phyloP scores from a whole-genome alignment of 1,139 yeast species.

The Yamadazyma sp. region DNA sequence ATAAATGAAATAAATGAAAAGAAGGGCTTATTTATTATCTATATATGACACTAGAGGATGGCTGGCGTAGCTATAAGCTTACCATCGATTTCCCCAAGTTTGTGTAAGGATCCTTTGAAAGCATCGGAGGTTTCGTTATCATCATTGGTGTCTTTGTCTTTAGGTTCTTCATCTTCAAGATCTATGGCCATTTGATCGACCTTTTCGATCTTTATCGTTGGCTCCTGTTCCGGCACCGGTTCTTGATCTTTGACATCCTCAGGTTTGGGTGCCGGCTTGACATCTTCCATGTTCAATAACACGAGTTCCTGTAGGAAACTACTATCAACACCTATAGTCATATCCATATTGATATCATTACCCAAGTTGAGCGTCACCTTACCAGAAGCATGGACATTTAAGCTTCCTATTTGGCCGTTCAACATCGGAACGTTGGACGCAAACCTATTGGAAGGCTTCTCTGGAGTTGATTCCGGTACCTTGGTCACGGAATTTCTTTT shows the following conservation, averaged over 20 bases:
- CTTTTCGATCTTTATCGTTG: slow-evolving; percentile 8
- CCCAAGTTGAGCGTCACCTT: slow-evolving; percentile 75
- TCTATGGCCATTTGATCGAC: slow-evolving; percentile 17
- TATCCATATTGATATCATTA: slow-evolving; percentile 60
- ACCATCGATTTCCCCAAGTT: slow-evolving; percentile 63
- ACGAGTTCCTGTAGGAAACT: slow-evolving; percentile 77
- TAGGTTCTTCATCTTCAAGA: slow-evolving; percentile 27
- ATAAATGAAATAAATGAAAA: not conserved
- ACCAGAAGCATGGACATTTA: slow-evolving; percentile 81
- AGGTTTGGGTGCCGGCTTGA: slow-evolving; percentile 1
- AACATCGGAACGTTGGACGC: slow-evolving; percentile 13
- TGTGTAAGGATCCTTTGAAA: slow-evolving; percentile 41
- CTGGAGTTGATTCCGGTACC: not conserved
- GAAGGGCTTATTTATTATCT: not conserved
- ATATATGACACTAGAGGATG: not conserved
- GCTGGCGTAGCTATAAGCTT: slow-evolving; percentile 57
- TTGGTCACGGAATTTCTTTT: slow-evolving; percentile 9
- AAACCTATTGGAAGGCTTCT: slow-evolving; percentile 13
- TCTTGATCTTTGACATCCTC: not conserved
- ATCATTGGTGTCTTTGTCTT: slow-evolving; percentile 25
- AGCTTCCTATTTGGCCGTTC: slow-evolving; percentile 66
- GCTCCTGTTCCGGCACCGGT: slow-evolving; percentile 15
- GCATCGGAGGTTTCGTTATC: slow-evolving; percentile 26
- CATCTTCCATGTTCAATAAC: slow-evolving; percentile 40
- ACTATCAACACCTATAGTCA: slow-evolving; percentile 70